Evolutionary conservation across 331 rosid genomes (phyloP).

Genomic region (Pyracantha coccinea): DNA sequence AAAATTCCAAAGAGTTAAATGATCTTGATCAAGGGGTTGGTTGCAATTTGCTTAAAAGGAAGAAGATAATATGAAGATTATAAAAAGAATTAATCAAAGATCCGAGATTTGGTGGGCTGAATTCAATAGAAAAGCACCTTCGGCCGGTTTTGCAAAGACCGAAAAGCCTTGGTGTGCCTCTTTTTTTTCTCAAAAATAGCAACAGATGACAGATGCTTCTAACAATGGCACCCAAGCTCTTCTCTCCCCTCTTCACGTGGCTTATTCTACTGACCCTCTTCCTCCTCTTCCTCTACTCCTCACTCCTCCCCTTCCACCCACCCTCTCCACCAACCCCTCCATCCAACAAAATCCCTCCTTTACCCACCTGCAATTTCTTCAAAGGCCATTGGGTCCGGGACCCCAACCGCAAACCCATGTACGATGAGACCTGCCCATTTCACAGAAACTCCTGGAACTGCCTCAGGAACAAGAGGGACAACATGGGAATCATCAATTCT

Average conservation of each 20-base stretch:
- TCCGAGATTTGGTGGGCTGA: no score
- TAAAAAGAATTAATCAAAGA: no score
- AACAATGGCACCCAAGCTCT: slow-evolving; percentile 54
- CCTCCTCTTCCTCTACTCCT: slow-evolving; percentile 40
- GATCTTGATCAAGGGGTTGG: no score
- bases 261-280: slow-evolving; percentile 45
- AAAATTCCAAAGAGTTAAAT: no score
- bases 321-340: slow-evolving; percentile 19
- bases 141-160: neutral
- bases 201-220: neutral
- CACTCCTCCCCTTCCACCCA: slow-evolving; percentile 21
- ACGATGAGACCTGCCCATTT: slow-evolving; percentile 75
- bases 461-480: slow-evolving; percentile 64
- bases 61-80: no score
- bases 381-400: slow-evolving; percentile 57
- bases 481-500: slow-evolving; percentile 56
- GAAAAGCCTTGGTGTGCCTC: neutral
- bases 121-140: neutral
- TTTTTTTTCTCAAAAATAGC: neutral
- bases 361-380: slow-evolving; percentile 47
- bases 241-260: slow-evolving; percentile 49
- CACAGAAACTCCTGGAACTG: slow-evolving; percentile 96
- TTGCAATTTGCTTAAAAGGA: no score
- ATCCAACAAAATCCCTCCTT: slow-evolving; percentile 4
- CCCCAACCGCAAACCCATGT: slow-evolving; percentile 50